Conservation (phyloP, 2,329 filamentous ascomycete genomes). For the Plectosphaerella plurivora region DNA sequence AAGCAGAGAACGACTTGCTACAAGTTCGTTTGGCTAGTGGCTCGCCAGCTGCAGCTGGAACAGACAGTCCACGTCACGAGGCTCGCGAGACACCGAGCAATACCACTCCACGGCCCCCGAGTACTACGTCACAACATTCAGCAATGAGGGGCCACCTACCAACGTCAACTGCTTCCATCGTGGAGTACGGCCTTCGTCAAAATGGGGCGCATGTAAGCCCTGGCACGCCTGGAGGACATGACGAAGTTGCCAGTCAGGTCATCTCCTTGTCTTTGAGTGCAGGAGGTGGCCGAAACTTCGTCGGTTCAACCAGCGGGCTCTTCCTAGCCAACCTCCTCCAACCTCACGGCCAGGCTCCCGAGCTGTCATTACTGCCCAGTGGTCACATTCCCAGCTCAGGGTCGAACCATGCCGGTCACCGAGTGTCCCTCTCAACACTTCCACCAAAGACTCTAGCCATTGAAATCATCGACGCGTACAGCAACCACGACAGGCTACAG, state of each 20-base stretch:
- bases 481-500: constrained; percentile 35
- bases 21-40: constrained; percentile 10
- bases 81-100: too few relatives aligned
- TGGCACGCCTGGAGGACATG: constrained; percentile 6
- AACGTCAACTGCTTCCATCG: not conserved
- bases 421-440: constrained; percentile 12
- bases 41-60: constrained; percentile 1
- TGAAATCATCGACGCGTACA: constrained; percentile 33
- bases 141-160: not conserved
- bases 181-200: not conserved
- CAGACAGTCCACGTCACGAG: not conserved
- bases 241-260: constrained; percentile 34
- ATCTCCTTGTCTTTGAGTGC: constrained; percentile 35
- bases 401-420: not conserved
- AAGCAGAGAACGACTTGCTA: constrained; percentile 22
- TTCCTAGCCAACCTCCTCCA: constrained; percentile 35
- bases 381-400: not conserved
- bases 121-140: constrained; percentile 1
- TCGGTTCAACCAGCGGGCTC: constrained; percentile 34
- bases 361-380: not conserved
- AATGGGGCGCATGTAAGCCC: not conserved
- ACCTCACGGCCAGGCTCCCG: constrained; percentile 9
- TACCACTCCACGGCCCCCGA: not conserved
- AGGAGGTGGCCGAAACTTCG: constrained; percentile 34
- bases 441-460: constrained; percentile 28